phyloP scores from a whole-genome alignment of 192 early-diverging fungal species.

The Mortierella alpina region DNA sequence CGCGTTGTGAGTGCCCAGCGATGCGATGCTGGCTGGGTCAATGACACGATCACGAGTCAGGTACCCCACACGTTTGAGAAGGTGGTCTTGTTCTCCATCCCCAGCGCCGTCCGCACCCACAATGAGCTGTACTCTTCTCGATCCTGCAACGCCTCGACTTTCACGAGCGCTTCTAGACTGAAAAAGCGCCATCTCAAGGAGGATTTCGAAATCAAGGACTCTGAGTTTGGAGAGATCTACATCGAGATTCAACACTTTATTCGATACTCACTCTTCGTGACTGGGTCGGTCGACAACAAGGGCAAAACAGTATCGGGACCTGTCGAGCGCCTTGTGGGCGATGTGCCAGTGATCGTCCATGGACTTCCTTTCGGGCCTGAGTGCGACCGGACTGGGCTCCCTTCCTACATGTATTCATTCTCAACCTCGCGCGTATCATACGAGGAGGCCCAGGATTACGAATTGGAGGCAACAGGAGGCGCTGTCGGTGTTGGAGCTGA shows the following conservation, averaged over 20 bases:
- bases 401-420: constrained; percentile 44
- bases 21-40: constrained; percentile 46
- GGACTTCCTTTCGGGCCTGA: constrained; percentile 36
- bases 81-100: constrained; percentile 46
- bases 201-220: constrained; percentile 32
- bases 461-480: constrained; percentile 32
- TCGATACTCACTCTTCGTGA: constrained; percentile 42
- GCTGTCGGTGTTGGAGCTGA: neutral
- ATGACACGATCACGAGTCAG: constrained; percentile 31
- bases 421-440: constrained; percentile 47
- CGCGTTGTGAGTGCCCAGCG: constrained; percentile 41
- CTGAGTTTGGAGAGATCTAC: constrained; percentile 44
- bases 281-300: constrained; percentile 34
- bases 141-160: constrained; percentile 29
- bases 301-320: constrained; percentile 21
- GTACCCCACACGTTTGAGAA: constrained; percentile 53
- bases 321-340: constrained; percentile 31
- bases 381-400: constrained; percentile 42
- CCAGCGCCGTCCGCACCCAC: constrained; percentile 23
- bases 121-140: constrained; percentile 30
- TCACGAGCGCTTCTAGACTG: constrained; percentile 12
- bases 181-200: constrained; percentile 31
- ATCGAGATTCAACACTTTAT: constrained; percentile 52
- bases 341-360: constrained; percentile 33
- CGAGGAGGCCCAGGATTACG: constrained; percentile 47